phyloP scores from a whole-genome alignment of 2,329 filamentous ascomycete genomes.

The Sarocladium strictum region DNA sequence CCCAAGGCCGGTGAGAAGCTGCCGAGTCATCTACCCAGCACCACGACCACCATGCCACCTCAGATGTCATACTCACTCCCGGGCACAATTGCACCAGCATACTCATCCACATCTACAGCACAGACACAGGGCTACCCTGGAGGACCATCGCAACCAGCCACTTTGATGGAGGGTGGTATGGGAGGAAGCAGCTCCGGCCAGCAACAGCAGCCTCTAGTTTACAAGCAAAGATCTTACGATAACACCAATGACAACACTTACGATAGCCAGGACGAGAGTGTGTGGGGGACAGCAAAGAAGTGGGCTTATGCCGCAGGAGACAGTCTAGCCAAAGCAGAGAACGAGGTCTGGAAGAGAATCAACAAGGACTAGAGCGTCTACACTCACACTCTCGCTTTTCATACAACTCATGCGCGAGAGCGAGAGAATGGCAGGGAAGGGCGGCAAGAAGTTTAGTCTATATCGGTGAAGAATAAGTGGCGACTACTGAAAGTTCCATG shows the following conservation, averaged over 20 bases:
- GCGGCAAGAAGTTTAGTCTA: neutral
- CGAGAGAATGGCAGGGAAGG: too few relatives aligned
- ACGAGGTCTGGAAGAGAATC: constrained; percentile 57
- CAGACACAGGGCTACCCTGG: constrained; percentile 16
- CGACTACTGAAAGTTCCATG: neutral
- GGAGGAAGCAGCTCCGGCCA: constrained; percentile 26
- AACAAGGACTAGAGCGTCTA: constrained; percentile 43
- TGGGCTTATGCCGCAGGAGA: constrained; percentile 51
- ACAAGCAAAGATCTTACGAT: constrained; percentile 26
- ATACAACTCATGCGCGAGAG: neutral
- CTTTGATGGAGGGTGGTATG: constrained; percentile 20
- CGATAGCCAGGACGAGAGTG: constrained; percentile 33
- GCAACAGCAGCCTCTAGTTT: constrained; percentile 48
- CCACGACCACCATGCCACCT: constrained; percentile 33
- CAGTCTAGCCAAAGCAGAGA: constrained; percentile 52
- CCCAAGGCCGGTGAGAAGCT: constrained; percentile 43
- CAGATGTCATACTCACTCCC: constrained; percentile 47
- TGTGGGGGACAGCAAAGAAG: constrained; percentile 53
- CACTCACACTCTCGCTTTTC: too few relatives aligned
- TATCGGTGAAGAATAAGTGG: neutral
- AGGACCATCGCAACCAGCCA: constrained; percentile 18
- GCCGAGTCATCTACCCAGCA: constrained; percentile 24
- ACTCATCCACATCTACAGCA: constrained; percentile 36
- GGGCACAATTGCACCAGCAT: constrained; percentile 10
- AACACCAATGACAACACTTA: constrained; percentile 15